Evolutionary conservation across 768 basidiomycete species (phyloP).

Genomic region (Podaxis pistillaris): DNA sequence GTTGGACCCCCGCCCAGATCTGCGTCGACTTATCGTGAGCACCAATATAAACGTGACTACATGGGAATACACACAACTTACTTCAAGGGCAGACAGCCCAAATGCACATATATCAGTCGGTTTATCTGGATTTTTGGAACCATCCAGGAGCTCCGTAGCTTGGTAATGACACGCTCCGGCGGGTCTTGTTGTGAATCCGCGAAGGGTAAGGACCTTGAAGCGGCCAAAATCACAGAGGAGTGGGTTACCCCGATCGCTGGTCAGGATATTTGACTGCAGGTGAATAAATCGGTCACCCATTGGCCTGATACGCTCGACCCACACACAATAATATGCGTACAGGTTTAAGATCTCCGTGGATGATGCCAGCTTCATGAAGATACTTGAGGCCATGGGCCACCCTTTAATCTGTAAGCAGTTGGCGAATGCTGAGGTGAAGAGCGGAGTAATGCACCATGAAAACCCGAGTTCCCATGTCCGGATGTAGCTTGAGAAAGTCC

Average conservation of each 20-base stretch:
- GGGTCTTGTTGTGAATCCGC: conserved; percentile 19
- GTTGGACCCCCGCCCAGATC: not conserved
- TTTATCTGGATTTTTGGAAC: conserved; percentile 7
- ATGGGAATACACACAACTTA: too few relatives aligned
- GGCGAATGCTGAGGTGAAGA: not conserved
- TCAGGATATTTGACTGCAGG: conserved; percentile 19
- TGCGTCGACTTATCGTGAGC: not conserved
- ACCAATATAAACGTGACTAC: too few relatives aligned
- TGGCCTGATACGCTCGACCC: not conserved
- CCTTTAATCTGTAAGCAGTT: conserved; percentile 10
- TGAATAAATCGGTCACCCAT: too few relatives aligned
- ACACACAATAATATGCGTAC: not conserved
- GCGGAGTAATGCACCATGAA: conserved; percentile 6
- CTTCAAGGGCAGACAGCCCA: not conserved
- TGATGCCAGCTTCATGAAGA: conserved; percentile 16
- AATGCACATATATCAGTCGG: conserved; percentile 20
- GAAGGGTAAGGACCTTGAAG: conserved; percentile 12
- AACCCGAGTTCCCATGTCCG: conserved; percentile 1
- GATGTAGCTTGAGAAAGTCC: conserved; percentile 13
- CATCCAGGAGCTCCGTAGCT: conserved; percentile 17
- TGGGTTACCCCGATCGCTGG: conserved; percentile 12
- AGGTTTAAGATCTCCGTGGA: conserved; percentile 21
- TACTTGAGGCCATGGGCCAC: conserved; percentile 18
- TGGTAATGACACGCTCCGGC: conserved; percentile 15
- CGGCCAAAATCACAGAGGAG: conserved; percentile 21